A percentile compares a stretch with the other conserved stretches of the same genome.
Evolutionary conservation across 768 basidiomycete genomes (phyloP).

Genomic region (Amanita polypyramis): DNA sequence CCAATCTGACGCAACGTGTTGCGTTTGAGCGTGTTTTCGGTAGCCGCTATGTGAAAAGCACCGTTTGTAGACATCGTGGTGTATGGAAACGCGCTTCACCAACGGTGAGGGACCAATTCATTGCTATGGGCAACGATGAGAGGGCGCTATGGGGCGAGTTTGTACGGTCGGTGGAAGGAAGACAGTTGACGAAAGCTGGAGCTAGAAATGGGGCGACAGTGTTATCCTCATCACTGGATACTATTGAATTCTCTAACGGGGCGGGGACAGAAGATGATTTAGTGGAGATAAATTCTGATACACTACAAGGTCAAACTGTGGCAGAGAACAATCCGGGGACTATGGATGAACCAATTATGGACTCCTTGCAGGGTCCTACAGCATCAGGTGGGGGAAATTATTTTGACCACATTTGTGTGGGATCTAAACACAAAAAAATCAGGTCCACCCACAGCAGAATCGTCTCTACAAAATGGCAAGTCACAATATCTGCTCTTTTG

Average conservation of each 20-base stretch:
- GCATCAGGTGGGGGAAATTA: constrained; percentile 1
- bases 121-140: constrained; percentile 44
- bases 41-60: constrained; percentile 63
- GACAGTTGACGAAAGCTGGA: constrained; percentile 22
- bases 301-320: constrained; percentile 1
- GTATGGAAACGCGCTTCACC: constrained; percentile 51
- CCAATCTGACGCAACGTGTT: constrained; percentile 46
- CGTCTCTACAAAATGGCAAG: constrained; percentile 2
- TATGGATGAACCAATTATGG: constrained; percentile 7
- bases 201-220: neutral
- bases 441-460: constrained; percentile 1
- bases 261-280: neutral
- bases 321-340: neutral
- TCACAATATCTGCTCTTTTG: neutral
- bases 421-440: neutral
- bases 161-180: constrained; percentile 49
- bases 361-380: constrained; percentile 4
- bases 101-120: constrained; percentile 37
- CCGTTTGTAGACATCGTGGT: constrained; percentile 61
- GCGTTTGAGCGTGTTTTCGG: constrained; percentile 67
- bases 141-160: constrained; percentile 48
- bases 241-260: neutral
- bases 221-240: neutral
- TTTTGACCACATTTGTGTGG: neutral
- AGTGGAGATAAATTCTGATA: constrained; percentile 2